A percentile compares a stretch with the other conserved stretches of the same genome.
phyloP scores from a whole-genome alignment of 208 protist species.

The Acanthamoeba rhysodes region DNA sequence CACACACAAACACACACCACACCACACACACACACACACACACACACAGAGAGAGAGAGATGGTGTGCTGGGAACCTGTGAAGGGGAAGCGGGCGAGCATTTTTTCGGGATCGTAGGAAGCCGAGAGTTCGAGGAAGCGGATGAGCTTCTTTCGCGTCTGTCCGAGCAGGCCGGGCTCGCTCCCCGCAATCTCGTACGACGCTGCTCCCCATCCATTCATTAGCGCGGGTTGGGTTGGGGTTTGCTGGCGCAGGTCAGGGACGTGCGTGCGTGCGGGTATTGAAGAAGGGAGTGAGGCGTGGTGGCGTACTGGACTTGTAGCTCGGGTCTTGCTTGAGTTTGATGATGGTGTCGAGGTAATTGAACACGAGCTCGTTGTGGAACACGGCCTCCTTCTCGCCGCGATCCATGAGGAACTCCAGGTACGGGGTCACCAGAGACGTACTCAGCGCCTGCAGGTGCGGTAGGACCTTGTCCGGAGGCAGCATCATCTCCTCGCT shows the following conservation, averaged over 20 bases:
- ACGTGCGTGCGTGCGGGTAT: too few relatives aligned
- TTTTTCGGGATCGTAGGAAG: slow-evolving; percentile 84
- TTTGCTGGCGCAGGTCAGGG: too few relatives aligned
- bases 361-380: slow-evolving; percentile 85
- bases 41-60: neutral
- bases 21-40: neutral
- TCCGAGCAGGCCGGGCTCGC: slow-evolving; percentile 71
- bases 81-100: slow-evolving; percentile 85
- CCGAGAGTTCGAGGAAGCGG: slow-evolving; percentile 83
- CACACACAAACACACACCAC: too few relatives aligned
- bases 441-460: slow-evolving; percentile 68
- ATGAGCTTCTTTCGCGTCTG: slow-evolving; percentile 78
- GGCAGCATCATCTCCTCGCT: slow-evolving; percentile 79
- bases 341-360: slow-evolving; percentile 75
- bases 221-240: neutral
- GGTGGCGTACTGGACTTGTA: neutral
- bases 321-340: neutral
- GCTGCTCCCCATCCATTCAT: neutral
- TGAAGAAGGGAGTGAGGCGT: too few relatives aligned
- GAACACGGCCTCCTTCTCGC: slow-evolving; percentile 78
- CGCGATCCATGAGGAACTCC: slow-evolving; percentile 80
- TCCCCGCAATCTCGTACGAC: slow-evolving; percentile 17
- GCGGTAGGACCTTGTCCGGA: slow-evolving; percentile 74
- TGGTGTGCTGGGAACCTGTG: slow-evolving; percentile 45
- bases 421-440: slow-evolving; percentile 78